phyloP scores from a whole-genome alignment of 2,329 filamentous ascomycete species.

The Mariannaea sp. region DNA sequence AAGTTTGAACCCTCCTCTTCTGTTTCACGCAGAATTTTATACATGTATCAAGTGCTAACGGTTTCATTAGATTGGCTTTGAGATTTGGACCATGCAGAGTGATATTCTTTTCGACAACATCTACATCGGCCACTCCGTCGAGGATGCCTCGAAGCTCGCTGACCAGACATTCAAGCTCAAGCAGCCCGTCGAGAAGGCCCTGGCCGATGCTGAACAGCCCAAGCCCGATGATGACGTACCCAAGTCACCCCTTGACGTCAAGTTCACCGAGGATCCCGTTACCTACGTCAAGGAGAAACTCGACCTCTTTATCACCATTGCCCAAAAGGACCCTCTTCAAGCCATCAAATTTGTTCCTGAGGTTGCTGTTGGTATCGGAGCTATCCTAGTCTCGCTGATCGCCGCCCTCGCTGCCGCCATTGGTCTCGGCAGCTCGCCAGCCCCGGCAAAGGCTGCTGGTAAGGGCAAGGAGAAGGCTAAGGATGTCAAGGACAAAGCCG shows the following conservation, averaged over 20 bases:
- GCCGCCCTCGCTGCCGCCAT: constrained; percentile 72
- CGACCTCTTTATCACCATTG: constrained; percentile 85
- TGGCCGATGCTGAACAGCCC: constrained; percentile 80
- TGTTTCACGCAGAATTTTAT: not conserved
- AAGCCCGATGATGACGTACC: constrained; percentile 68
- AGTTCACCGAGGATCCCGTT: constrained; percentile 90
- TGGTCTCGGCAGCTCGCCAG: constrained; percentile 66
- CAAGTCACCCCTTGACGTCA: constrained; percentile 75
- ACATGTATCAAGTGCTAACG: constrained; percentile 24
- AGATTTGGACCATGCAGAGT: constrained; percentile 99
- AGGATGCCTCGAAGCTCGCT: constrained; percentile 88
- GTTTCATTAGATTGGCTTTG: constrained; percentile 79
- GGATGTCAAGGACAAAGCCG: constrained; percentile 70
- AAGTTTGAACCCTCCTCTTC: constrained; percentile 52
- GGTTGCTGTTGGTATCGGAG: constrained; percentile 79
- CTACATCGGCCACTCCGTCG: constrained; percentile 97
- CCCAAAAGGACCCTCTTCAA: constrained; percentile 78
- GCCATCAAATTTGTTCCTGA: constrained; percentile 91
- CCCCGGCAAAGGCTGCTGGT: constrained; percentile 72
- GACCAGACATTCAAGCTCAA: constrained; percentile 91
- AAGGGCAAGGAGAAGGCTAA: constrained; percentile 72
- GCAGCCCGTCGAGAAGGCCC: constrained; percentile 77
- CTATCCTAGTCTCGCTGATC: constrained; percentile 70
- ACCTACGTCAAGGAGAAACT: constrained; percentile 90
- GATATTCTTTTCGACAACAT: constrained; percentile 99